Evolutionary conservation across 805 yeast genomes (phyloP).

Genomic region (Candida ulmi): DNA sequence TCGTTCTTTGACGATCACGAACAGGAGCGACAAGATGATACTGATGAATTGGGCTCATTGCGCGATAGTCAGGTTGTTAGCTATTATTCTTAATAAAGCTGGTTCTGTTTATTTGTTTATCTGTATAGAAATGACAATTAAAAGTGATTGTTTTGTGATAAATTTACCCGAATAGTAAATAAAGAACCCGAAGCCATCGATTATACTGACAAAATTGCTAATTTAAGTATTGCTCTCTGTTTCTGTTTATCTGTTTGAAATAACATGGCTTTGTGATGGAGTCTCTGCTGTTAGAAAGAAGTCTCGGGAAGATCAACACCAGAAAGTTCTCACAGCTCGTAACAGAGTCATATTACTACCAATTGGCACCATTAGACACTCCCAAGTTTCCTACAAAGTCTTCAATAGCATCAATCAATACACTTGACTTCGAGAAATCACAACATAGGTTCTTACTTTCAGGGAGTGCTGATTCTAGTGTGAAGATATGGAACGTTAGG

Average conservation of each 20-base stretch:
- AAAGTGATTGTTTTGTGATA: no score
- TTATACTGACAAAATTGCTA: no score
- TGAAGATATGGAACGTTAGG: conserved; percentile 59
- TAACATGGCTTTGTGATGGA: conserved; percentile 6
- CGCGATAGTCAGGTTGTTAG: conserved; percentile 34
- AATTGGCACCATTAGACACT: conserved; percentile 11
- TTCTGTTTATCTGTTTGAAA: no score
- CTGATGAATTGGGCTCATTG: conserved; percentile 25
- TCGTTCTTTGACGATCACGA: conserved; percentile 32
- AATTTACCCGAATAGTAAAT: no score
- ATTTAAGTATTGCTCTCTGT: no score
- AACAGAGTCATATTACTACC: conserved; percentile 22
- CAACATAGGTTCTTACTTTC: conserved; percentile 48
- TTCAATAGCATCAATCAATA: conserved; percentile 39
- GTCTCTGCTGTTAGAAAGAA: conserved; percentile 9
- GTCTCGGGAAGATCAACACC: conserved; percentile 5
- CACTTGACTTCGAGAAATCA: conserved; percentile 48
- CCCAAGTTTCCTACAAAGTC: conserved; percentile 18
- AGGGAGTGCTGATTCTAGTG: conserved; percentile 68
- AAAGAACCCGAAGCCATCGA: no score
- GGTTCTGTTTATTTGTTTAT: no score
- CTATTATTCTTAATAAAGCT: conserved; percentile 26
- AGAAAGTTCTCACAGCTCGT: conserved; percentile 10
- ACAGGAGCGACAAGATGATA: conserved; percentile 27
- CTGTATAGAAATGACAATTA: no score